Evolutionary conservation across 495 filamentous ascomycete genomes (phyloP).

Genomic region (Aspergillus ellipticus): DNA sequence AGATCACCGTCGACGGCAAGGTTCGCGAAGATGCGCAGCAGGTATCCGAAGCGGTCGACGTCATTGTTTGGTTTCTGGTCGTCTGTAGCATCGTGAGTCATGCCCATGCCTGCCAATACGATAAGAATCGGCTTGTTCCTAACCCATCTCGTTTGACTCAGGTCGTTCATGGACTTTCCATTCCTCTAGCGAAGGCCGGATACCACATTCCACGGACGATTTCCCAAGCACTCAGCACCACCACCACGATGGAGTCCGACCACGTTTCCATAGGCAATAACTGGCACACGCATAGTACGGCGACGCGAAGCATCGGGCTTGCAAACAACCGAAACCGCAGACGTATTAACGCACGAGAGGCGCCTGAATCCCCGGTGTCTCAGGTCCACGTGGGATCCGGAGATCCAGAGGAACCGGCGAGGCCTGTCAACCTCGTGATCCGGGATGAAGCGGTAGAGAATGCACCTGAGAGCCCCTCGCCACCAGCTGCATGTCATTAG

Average conservation of each 20-base stretch:
- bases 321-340: conserved; percentile 25
- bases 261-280: conserved; percentile 29
- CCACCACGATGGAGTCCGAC: conserved; percentile 27
- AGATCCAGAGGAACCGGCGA: conserved; percentile 29
- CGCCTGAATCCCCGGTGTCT: conserved; percentile 42
- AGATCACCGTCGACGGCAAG: conserved; percentile 54
- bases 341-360: conserved; percentile 12
- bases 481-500: background rate
- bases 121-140: conserved; percentile 3
- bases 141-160: conserved; percentile 26
- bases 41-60: conserved; percentile 58
- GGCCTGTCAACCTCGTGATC: conserved; percentile 30
- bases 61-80: conserved; percentile 84
- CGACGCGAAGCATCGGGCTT: conserved; percentile 21
- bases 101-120: background rate
- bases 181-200: conserved; percentile 79
- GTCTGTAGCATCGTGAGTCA: conserved; percentile 79
- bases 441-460: conserved; percentile 7
- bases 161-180: conserved; percentile 83
- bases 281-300: conserved; percentile 36
- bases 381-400: conserved; percentile 39
- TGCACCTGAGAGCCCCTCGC: background rate
- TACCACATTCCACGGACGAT: conserved; percentile 75
- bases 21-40: conserved; percentile 62
- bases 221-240: conserved; percentile 53